Conservation (phyloP, 1,284 basidiomycete species). For the Leccinum subfulvum region DNA sequence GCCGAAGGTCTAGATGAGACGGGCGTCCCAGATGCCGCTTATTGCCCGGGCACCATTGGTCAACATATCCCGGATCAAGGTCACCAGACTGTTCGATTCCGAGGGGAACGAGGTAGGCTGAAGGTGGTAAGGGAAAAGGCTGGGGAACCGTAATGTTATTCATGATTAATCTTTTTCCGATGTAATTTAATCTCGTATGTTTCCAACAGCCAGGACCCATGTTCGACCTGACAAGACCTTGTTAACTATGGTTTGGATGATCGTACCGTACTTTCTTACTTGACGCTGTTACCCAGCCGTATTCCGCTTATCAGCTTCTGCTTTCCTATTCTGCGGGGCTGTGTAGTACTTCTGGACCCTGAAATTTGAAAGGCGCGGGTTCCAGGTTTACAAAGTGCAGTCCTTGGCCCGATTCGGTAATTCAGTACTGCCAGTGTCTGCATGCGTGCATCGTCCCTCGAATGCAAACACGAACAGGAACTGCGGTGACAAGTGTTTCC, state of each 20-base stretch:
- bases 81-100: constrained; percentile 67
- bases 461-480: too few species aligned
- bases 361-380: too few species aligned
- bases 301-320: background rate
- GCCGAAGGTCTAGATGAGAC: constrained; percentile 79
- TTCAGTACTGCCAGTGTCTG: too few species aligned
- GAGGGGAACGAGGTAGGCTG: constrained; percentile 38
- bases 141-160: background rate
- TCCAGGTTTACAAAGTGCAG: too few species aligned
- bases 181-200: constrained; percentile 1
- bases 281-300: background rate
- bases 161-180: constrained; percentile 3
- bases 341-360: too few species aligned
- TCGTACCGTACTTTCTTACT: background rate
- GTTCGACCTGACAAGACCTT: background rate
- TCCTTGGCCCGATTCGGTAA: too few species aligned
- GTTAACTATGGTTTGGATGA: background rate
- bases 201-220: constrained; percentile 18
- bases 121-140: background rate
- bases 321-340: background rate
- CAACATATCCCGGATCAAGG: constrained; percentile 56
- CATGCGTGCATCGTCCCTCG: too few species aligned
- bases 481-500: too few species aligned
- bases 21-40: constrained; percentile 76
- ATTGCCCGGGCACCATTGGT: constrained; percentile 70